Evolutionary conservation across 2,329 filamentous ascomycete genomes (phyloP).

Genomic region (Nothophoma quercina): DNA sequence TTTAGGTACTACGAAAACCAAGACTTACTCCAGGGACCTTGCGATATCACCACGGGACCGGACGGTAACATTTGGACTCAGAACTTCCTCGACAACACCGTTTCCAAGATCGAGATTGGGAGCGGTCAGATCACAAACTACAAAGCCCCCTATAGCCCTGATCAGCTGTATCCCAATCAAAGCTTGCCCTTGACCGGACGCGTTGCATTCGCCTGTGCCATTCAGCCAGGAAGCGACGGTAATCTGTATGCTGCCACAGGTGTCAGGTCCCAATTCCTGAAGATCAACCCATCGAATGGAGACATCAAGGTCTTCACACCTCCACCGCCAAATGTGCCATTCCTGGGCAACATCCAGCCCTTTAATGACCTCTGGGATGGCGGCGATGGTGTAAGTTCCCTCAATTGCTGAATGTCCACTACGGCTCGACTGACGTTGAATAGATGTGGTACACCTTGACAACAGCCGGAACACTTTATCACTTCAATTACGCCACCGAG

Average conservation of each 20-base stretch:
- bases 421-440: not conserved
- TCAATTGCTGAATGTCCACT: fast-evolving
- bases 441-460: conserved; percentile 24
- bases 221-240: conserved; percentile 11
- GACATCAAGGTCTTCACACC: conserved; percentile 20
- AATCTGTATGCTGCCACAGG: conserved; percentile 19
- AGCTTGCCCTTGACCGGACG: conserved; percentile 14
- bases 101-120: conserved; percentile 16
- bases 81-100: conserved; percentile 18
- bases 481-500: conserved; percentile 20
- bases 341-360: conserved; percentile 16
- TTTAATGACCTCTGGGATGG: conserved; percentile 19
- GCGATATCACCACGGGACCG: conserved; percentile 17
- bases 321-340: conserved; percentile 15
- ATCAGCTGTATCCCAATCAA: conserved; percentile 11
- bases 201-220: conserved; percentile 17
- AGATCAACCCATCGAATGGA: conserved; percentile 12
- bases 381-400: conserved; percentile 4
- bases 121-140: conserved; percentile 18
- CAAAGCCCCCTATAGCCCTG: conserved; percentile 12
- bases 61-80: conserved; percentile 19
- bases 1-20: conserved; percentile 17
- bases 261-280: conserved; percentile 17
- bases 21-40: conserved; percentile 12
- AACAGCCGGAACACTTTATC: conserved; percentile 17